Evolutionary conservation across 495 filamentous ascomycete genomes (phyloP).

Genomic region (Daldinia decipiens): DNA sequence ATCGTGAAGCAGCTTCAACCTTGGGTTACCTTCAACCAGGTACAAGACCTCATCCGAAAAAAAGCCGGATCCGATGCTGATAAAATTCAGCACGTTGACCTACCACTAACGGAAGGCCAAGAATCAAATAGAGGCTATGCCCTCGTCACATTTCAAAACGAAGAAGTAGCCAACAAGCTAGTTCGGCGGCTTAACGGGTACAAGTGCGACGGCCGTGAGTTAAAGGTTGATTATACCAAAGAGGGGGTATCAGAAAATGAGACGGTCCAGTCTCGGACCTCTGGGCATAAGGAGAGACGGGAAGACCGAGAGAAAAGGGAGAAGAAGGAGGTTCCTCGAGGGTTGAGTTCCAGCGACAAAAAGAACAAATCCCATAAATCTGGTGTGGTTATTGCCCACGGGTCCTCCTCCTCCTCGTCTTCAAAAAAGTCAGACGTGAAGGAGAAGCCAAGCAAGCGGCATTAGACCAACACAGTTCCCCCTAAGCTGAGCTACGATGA

Average conservation of each 20-base stretch:
- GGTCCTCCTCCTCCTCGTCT: constrained; percentile 38
- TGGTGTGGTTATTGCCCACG: constrained; percentile 45
- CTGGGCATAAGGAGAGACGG: constrained; percentile 41
- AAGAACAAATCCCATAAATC: constrained; percentile 44
- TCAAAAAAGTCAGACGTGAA: constrained; percentile 31
- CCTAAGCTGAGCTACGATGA: not conserved
- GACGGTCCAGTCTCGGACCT: constrained; percentile 20
- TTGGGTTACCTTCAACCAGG: constrained; percentile 40
- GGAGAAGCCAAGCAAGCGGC: constrained; percentile 37
- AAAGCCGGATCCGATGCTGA: constrained; percentile 44
- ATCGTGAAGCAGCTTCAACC: constrained; percentile 49
- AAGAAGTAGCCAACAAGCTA: constrained; percentile 43
- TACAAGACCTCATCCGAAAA: constrained; percentile 46
- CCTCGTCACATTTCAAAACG: constrained; percentile 42
- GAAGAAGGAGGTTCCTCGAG: constrained; percentile 37
- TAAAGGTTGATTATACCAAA: constrained; percentile 44
- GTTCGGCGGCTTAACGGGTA: constrained; percentile 43
- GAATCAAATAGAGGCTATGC: constrained; percentile 44
- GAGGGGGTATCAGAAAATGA: constrained; percentile 46
- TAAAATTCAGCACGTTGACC: constrained; percentile 46
- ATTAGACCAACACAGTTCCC: constrained; percentile 5
- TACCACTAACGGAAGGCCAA: constrained; percentile 41
- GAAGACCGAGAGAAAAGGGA: constrained; percentile 41
- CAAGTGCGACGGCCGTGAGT: constrained; percentile 41
- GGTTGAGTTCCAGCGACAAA: constrained; percentile 36